Percentiles rank a stretch among this genome's conserved stretches.
Evolutionary conservation across 1,139 yeast genomes (phyloP).

Genomic region (Pichia sp.): DNA sequence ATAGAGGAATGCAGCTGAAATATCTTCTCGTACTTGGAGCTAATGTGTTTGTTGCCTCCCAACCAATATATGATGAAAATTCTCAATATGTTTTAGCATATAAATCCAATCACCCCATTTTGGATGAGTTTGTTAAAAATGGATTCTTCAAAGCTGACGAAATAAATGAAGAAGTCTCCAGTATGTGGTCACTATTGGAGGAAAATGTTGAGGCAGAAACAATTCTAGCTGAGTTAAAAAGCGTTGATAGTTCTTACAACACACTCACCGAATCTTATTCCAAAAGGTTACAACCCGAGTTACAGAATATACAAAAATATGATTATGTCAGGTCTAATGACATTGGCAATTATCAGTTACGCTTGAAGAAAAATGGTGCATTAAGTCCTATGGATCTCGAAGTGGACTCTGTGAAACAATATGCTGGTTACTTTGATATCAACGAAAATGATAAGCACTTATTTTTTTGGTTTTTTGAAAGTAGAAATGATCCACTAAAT

Average conservation of each 20-base stretch:
- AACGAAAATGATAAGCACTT: slow-evolving; percentile 57
- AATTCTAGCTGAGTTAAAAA: slow-evolving; percentile 5
- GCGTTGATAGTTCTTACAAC: neutral
- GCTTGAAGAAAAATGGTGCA: slow-evolving; percentile 18
- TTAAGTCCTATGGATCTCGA: slow-evolving; percentile 26
- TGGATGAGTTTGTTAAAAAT: slow-evolving; percentile 9
- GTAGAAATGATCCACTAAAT: slow-evolving; percentile 56
- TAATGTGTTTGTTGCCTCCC: too few species aligned
- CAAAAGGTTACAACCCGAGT: slow-evolving; percentile 7
- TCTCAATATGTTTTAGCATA: slow-evolving; percentile 11
- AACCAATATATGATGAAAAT: too few species aligned
- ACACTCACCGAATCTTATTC: too few species aligned
- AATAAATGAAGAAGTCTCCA: slow-evolving; percentile 3
- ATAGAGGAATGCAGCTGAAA: too few species aligned
- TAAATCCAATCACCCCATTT: slow-evolving; percentile 3
- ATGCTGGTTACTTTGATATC: slow-evolving; percentile 59
- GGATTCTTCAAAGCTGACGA: slow-evolving; percentile 2
- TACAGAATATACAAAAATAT: slow-evolving; percentile 1
- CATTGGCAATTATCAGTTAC: slow-evolving; percentile 13
- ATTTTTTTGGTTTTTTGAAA: slow-evolving; percentile 72
- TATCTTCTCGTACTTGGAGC: too few species aligned
- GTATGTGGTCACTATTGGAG: slow-evolving; percentile 12
- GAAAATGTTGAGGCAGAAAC: slow-evolving; percentile 1
- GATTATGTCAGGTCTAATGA: slow-evolving; percentile 3
- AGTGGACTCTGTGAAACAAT: slow-evolving; percentile 52